Evolutionary conservation across 805 yeast genomes (phyloP), one percentile per base, ranked within the genome.

Genomic region (Metschnikowia hibisci): DNA sequence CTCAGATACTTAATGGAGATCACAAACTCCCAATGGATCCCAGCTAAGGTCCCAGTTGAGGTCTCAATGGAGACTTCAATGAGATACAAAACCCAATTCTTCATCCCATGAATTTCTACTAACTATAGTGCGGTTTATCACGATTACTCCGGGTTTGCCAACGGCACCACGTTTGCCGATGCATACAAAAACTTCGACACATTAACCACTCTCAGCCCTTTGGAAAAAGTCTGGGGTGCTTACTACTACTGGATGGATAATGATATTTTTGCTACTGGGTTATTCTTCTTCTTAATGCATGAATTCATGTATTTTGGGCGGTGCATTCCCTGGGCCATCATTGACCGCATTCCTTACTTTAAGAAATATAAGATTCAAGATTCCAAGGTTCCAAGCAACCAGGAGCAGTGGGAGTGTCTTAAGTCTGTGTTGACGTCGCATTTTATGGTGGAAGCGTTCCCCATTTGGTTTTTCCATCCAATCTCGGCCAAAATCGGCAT

Each of bases 381-480:
- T 6, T 60, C 68, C 14, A 74, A 77, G 48, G 55, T 77, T 18
- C 82, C 82, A 6, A 64, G 76, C 3, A 71, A 71, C 46, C 68
- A 71, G 51, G 83, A 78, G 56, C 83, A 78, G 55, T 78, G 81
- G 81, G 83, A 78, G 54, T 78, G 82, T 54, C 57, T 77, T 44
- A 78, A 77, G 55, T 64, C 79, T n/a, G 82, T 78, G 14, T 61
- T 78, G 37, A 75, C 69, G 44, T 75, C 78, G 12, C 83, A 78
- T 52, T 74, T 78, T 49, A 51, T 78, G 50, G 82, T 78, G 25
- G 83, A 78, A 57, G 82, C 77, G 1, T 66, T 78, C 43, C 83
- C 83, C 34, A 78, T 78, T 46, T 78, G 83, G 83, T 69, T 77
- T 16, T 78, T 78, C 67, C 83, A 78, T 52, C 83, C 83, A 15